Percentiles rank a stretch among this genome's conserved stretches.
Evolutionary conservation across 1,284 basidiomycete species (phyloP).

Genomic region (Heimioporus retisporus): DNA sequence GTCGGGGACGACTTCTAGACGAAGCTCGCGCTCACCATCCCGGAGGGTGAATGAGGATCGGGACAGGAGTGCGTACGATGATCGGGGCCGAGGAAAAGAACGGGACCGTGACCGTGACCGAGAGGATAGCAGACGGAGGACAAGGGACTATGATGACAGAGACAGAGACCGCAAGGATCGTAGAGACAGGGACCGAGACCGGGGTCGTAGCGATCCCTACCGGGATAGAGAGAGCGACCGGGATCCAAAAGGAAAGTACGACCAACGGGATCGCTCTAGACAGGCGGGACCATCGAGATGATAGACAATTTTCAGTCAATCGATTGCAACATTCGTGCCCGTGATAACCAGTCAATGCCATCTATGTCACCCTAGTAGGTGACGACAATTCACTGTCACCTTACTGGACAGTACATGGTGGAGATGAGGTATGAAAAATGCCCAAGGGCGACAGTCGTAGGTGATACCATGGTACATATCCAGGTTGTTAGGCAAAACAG

Average conservation of each 20-base stretch:
- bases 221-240: constrained; percentile 34
- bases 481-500: no score
- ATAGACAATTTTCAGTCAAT: neutral
- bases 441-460: no score
- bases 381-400: no score
- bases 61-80: constrained; percentile 18
- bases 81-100: constrained; percentile 43
- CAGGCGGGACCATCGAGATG: constrained; percentile 36
- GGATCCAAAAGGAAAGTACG: constrained; percentile 22
- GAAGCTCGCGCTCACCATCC: constrained; percentile 41
- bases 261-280: constrained; percentile 34
- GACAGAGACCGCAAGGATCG: constrained; percentile 34
- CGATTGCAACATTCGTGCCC: no score
- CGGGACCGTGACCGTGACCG: constrained; percentile 26
- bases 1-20: constrained; percentile 36
- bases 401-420: no score
- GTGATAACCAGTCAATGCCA: no score
- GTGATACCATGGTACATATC: no score
- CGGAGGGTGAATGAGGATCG: constrained; percentile 27
- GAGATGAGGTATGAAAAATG: no score
- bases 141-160: constrained; percentile 24
- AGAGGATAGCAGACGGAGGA: constrained; percentile 16
- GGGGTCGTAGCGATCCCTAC: constrained; percentile 31
- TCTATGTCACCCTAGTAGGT: no score
- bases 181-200: constrained; percentile 33